Evolutionary conservation across 352 stramenopile genomes (phyloP), one percentile per base, ranked within the genome.

Genomic region (Pythium brachiatum): DNA sequence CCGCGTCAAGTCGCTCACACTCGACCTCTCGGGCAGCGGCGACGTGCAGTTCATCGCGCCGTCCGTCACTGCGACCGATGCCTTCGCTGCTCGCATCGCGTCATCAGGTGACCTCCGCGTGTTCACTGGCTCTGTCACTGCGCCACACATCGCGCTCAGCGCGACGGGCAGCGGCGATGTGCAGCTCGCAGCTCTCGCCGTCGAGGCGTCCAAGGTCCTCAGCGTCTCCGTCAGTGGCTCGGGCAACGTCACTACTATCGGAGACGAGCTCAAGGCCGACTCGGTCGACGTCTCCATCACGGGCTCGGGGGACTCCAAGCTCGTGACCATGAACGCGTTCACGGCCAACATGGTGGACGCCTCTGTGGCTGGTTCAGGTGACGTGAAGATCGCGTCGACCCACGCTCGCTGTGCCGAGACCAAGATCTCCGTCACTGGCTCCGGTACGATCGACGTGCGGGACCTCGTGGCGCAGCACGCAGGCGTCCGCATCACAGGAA

Each of bases 21-120:
- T 76, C 1, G 57, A 67, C 31, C 66, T 74, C 53, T 58, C 57
- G 15, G 66, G 69, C 16, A 74, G 65, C 20, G 69, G 65, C 26
- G 63, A 68, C 21, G n/a, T 76, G 7, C 69, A 76, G 54, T 69
- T 76, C n/a, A 39, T 62, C 8, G 60, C 51, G 18, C 61, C 66
- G 4, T 62, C 29, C 9, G 25, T 76, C 18, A 63, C 29, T 2
- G 21, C 63, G 0, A 13, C 25, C n/a, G 36, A 72, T 7, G 29
- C 44, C 1, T 39, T 68, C n/a, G 44, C 27, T 7, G 15, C 67
- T 18, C 18, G n/a, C 0, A 27, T 71, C 25, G n/a, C 38, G 12
- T 52, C 61, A 13, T 74, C 69, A 0, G 69, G 69, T 13, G 36
- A 64, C 18, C 23, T 71, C 5, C 58, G 46, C 11, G 36, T 69